Conservation (phyloP, 2,329 filamentous ascomycete genomes). For the Colletotrichum caudatum region DNA sequence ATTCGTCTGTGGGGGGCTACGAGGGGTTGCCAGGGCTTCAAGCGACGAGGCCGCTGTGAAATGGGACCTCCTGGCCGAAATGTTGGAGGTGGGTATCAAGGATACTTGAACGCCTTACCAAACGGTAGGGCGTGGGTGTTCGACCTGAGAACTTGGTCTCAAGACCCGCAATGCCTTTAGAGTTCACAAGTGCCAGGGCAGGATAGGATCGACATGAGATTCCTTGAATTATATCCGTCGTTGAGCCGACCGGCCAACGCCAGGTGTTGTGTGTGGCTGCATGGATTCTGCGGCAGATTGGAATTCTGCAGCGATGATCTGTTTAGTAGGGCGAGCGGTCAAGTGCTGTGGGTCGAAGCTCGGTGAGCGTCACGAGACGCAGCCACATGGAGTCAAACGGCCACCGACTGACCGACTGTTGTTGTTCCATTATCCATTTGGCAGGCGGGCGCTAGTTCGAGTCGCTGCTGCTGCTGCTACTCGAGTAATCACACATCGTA, state of each 20-base stretch:
- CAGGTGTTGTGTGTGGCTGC: constrained; percentile 14
- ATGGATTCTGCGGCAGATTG: constrained; percentile 24
- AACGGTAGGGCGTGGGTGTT: constrained; percentile 13
- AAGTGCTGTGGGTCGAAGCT: constrained; percentile 17
- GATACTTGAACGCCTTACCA: constrained; percentile 27
- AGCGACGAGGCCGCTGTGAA: constrained; percentile 69
- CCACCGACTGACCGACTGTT: constrained; percentile 7
- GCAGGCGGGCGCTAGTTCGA: background rate
- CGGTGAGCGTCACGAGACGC: constrained; percentile 18
- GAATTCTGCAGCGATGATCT: constrained; percentile 28
- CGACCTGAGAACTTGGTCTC: constrained; percentile 33
- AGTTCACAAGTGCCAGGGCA: constrained; percentile 31
- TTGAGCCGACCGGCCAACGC: constrained; percentile 21
- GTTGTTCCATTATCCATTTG: background rate
- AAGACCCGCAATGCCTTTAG: constrained; percentile 37
- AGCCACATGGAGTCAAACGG: constrained; percentile 22
- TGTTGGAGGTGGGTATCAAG: constrained; percentile 70
- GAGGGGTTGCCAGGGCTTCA: constrained; percentile 80
- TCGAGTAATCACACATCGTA: background rate
- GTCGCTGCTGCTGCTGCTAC: background rate
- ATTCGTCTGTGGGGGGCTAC: constrained; percentile 80
- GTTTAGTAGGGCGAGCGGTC: constrained; percentile 5
- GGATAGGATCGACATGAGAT: constrained; percentile 37
- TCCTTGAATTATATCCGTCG: constrained; percentile 38
- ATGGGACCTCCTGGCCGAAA: constrained; percentile 87